Conservation (phyloP, 495 filamentous ascomycete genomes). For the Pyrenula aspistea region DNA sequence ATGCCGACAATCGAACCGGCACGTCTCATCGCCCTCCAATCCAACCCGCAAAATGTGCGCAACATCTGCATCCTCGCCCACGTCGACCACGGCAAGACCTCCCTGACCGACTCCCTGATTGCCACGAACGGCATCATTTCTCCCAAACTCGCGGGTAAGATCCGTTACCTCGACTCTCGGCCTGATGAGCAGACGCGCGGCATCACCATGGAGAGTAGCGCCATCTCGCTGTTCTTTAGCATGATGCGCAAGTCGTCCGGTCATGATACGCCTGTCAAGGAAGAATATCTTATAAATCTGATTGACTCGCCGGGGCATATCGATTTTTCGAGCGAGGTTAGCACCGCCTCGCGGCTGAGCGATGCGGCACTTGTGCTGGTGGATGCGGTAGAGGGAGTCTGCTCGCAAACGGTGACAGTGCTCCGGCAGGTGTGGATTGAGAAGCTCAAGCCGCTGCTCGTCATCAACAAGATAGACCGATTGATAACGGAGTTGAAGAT, state of each 20-base stretch:
- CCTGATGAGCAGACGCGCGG: slow-evolving; percentile 94
- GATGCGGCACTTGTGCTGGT: slow-evolving; percentile 92
- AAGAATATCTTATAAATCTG: slow-evolving; percentile 76
- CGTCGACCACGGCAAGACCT: slow-evolving; percentile 95
- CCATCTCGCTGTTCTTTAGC: slow-evolving; percentile 93
- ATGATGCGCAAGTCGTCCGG: slow-evolving; percentile 58
- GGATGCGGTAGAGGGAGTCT: slow-evolving; percentile 97
- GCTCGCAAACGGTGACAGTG: slow-evolving; percentile 96
- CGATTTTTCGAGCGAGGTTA: slow-evolving; percentile 97
- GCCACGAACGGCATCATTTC: slow-evolving; percentile 99
- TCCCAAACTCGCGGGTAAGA: slow-evolving; percentile 91
- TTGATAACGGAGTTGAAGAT: slow-evolving; percentile 88
- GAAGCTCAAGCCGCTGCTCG: slow-evolving; percentile 83
- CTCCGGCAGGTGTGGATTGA: slow-evolving; percentile 93
- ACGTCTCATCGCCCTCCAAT: slow-evolving; percentile 13
- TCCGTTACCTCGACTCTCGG: slow-evolving; percentile 91
- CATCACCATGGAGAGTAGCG: slow-evolving; percentile 99
- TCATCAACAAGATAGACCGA: slow-evolving; percentile 97
- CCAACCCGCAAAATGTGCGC: slow-evolving; percentile 16
- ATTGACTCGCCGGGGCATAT: slow-evolving; percentile 98
- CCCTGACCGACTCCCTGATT: slow-evolving; percentile 89
- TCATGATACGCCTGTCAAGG: slow-evolving; percentile 55
- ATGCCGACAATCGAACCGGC: not conserved
- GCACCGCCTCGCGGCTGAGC: slow-evolving; percentile 85
- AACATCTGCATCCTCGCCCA: slow-evolving; percentile 22